Evolutionary conservation across 164 flowering plant genomes (phyloP).

Genomic region (Stephania yunnanensis): DNA sequence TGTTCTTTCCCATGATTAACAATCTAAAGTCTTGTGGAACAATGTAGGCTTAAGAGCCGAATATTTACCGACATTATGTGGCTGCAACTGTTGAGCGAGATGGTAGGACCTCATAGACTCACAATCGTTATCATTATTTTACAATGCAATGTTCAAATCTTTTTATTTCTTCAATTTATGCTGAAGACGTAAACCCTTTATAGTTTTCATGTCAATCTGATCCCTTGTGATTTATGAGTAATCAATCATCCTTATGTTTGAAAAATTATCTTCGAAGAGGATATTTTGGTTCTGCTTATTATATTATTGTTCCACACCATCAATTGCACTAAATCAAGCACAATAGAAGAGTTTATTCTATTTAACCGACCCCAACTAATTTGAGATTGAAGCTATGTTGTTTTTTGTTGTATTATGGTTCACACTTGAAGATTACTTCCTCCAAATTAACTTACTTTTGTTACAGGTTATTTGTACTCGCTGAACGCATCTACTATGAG

Average conservation of each 20-base stretch:
- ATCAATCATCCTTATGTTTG: too few species aligned
- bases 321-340: too few species aligned
- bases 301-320: too few species aligned
- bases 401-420: not conserved
- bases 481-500: slow-evolving; percentile 79
- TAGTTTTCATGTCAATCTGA: too few species aligned
- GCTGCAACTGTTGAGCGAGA: slow-evolving; percentile 85
- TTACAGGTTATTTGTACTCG: slow-evolving; percentile 81
- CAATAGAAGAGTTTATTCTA: too few species aligned
- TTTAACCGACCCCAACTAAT: too few species aligned
- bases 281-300: too few species aligned
- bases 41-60: slow-evolving; percentile 65
- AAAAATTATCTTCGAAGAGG: too few species aligned
- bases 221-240: too few species aligned
- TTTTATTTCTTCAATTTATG: not conserved
- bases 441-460: not conserved
- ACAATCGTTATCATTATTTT: not conserved
- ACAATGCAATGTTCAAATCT: not conserved
- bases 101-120: slow-evolving; percentile 37
- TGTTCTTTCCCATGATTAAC: not conserved
- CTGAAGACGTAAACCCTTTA: too few species aligned
- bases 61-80: slow-evolving; percentile 62
- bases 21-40: slow-evolving; percentile 9
- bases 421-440: not conserved
- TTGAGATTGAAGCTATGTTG: too few species aligned